Base-by-base conservation (phyloP, 2,329 filamentous ascomycete genomes). In the Nigrograna mackinnonii region DNA sequence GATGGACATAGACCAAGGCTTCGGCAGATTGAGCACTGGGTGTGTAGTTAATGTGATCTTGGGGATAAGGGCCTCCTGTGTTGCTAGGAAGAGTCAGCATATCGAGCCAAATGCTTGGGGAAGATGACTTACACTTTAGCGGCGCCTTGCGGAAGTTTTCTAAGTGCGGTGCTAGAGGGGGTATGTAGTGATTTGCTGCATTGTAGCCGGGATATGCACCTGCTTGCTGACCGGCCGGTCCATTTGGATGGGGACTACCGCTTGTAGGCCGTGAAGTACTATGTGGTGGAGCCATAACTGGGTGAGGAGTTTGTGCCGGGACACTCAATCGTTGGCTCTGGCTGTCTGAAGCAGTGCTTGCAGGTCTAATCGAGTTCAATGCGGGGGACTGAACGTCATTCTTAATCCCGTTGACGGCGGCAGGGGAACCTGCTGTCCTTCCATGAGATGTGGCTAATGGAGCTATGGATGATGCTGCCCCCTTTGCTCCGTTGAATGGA, bases 41-140 rank as follows among this genome's bases (percentile, higher is more conserved):
- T 92, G 87, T 12, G 85, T 85, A 42, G 79, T 77, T 13, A 91
- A 71, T 28, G 78, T 80, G 18, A 92, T 71, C 39, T 80, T 83
- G 4, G 79, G 80, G 37, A 92, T 79, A 32, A 92, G 75, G 19
- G 87, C 84, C 65, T 87, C 79, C 24, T 76, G 33, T 43, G 47
- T 63, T 67, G 38, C 20, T 12, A 20, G 2, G 3, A 17, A 34
- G 2, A 9, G 35, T 67, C 43, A 69, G 61, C 32, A 45, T 9
- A 13, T 4, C 18, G 16, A 33, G 18, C 2, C 9, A 33, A 33
- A 13, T 14, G 16, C 4, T 12, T 12, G 2, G 31, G 31, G 31
- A 14, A 18, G 30, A 13, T 21, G 21, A 58, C 70, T 60, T 68
- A 79, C 79, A 72, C 70, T 79, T 76, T 69, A 54, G 68, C 7